These are phyloP conservation scores for Retiboletus fuscus DNA, from an alignment of 1,284 basidiomycete species.

Conservation along the genomic window DNA sequence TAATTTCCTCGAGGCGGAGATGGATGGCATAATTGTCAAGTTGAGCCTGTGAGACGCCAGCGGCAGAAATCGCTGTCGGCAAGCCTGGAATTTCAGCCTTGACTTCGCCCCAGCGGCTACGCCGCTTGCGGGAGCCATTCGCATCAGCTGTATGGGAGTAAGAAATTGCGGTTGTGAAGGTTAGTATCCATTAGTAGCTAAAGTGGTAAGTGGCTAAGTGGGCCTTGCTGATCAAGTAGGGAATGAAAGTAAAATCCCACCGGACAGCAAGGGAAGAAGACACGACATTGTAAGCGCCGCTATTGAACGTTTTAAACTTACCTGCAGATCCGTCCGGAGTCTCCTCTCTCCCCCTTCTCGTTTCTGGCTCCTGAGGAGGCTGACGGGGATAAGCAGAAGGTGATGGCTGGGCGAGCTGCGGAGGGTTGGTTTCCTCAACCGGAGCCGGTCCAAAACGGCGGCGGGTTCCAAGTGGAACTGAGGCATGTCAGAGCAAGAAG, in stretches of 20 bases:
- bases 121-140: slow-evolving; percentile 89
- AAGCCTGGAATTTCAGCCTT: slow-evolving; percentile 90
- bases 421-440: slow-evolving; percentile 76
- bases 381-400: slow-evolving; percentile 84
- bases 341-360: slow-evolving; percentile 70
- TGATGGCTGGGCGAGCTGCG: slow-evolving; percentile 86
- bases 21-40: slow-evolving; percentile 97
- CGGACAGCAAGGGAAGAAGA: slow-evolving; percentile 48
- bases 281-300: slow-evolving; percentile 49
- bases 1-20: slow-evolving; percentile 96
- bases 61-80: slow-evolving; percentile 91
- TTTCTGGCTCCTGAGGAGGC: slow-evolving; percentile 65
- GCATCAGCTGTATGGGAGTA: slow-evolving; percentile 68
- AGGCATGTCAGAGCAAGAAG: slow-evolving; percentile 17
- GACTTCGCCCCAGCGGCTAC: slow-evolving; percentile 94
- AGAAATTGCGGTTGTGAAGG: slow-evolving; percentile 57
- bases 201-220: slow-evolving; percentile 55
- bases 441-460: slow-evolving; percentile 90
- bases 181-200: slow-evolving; percentile 71
- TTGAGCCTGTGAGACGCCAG: slow-evolving; percentile 90
- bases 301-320: slow-evolving; percentile 57
- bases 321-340: slow-evolving; percentile 69
- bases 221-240: slow-evolving; percentile 49
- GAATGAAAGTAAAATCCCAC: slow-evolving; percentile 43
- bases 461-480: slow-evolving; percentile 84